phyloP scores from a whole-genome alignment of 257 asterid genomes.

The Anisodus tanguticus region DNA sequence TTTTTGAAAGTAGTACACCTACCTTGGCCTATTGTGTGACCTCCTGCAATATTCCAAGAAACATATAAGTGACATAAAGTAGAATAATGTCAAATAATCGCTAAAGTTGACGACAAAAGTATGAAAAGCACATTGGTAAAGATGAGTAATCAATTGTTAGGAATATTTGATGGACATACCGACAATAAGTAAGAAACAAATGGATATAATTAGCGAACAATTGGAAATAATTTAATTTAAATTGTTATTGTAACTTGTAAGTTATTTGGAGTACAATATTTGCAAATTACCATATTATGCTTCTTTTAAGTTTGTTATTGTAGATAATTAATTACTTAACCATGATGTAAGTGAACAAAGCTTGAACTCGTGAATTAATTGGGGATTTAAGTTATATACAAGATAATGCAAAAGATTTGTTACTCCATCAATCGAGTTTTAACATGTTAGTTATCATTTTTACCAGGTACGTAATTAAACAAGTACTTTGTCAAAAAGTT shows the following conservation, averaged over 20 bases:
- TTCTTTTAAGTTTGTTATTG: too few species aligned
- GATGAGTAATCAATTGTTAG: neutral
- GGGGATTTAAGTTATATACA: neutral
- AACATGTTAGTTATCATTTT: neutral
- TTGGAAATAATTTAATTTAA: neutral
- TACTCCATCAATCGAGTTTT: neutral
- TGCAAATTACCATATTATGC: neutral
- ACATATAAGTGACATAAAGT: neutral
- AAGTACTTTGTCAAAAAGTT: neutral
- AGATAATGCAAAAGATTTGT: too few species aligned
- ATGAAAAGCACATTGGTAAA: neutral
- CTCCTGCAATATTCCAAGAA: slow-evolving; percentile 4
- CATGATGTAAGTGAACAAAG: too few species aligned
- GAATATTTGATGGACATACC: neutral
- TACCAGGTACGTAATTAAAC: neutral
- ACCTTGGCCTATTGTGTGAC: neutral
- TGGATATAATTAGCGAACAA: neutral
- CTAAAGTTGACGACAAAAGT: neutral
- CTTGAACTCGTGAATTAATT: neutral
- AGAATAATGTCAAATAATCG: neutral
- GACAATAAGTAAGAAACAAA: neutral
- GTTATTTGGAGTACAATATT: neutral
- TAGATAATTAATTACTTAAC: neutral
- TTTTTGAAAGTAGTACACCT: slow-evolving; percentile 20
- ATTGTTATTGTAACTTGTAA: neutral